phyloP scores from a whole-genome alignment of 1,139 yeast genomes.

The Lodderomyces elongisporus region DNA sequence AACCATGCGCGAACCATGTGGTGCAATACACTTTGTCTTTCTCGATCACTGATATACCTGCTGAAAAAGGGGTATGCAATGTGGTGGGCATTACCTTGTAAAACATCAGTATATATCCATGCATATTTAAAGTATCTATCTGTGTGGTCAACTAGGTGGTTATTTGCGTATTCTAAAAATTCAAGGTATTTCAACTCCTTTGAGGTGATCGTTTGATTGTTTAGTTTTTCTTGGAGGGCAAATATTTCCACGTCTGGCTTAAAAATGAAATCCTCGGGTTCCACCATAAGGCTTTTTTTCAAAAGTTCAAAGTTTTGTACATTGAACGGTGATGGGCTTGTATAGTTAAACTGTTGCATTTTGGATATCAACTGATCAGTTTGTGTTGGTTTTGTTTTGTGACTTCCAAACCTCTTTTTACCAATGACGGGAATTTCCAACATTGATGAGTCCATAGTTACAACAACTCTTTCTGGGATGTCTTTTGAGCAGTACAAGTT shows the following conservation, averaged over 20 bases:
- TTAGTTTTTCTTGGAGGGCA: constrained; percentile 19
- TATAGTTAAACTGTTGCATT: constrained; percentile 10
- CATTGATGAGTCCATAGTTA: constrained; percentile 23
- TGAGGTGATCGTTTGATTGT: constrained; percentile 13
- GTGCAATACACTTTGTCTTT: constrained; percentile 44
- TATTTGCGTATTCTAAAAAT: constrained; percentile 27
- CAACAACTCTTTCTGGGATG: constrained; percentile 25
- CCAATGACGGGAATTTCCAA: constrained; percentile 29
- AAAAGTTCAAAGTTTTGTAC: no score
- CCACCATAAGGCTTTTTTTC: constrained; percentile 13
- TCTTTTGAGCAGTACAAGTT: constrained; percentile 31
- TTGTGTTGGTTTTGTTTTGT: constrained; percentile 2
- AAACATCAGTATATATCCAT: constrained; percentile 36
- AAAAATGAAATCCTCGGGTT: constrained; percentile 28
- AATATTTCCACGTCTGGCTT: constrained; percentile 28
- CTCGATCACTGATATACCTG: constrained; percentile 34
- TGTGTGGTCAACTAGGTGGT: constrained; percentile 23
- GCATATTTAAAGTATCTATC: constrained; percentile 43
- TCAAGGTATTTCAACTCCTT: constrained; percentile 23
- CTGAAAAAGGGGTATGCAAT: constrained; percentile 45
- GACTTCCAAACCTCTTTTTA: constrained; percentile 22
- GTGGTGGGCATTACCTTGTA: constrained; percentile 42
- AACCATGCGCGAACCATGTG: constrained; percentile 53
- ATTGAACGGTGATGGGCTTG: constrained; percentile 1
- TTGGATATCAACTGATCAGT: constrained; percentile 12